These are phyloP conservation scores for Sarocladium brachiariae DNA, from an alignment of 2,329 filamentous ascomycete species.

Conservation along the genomic window DNA sequence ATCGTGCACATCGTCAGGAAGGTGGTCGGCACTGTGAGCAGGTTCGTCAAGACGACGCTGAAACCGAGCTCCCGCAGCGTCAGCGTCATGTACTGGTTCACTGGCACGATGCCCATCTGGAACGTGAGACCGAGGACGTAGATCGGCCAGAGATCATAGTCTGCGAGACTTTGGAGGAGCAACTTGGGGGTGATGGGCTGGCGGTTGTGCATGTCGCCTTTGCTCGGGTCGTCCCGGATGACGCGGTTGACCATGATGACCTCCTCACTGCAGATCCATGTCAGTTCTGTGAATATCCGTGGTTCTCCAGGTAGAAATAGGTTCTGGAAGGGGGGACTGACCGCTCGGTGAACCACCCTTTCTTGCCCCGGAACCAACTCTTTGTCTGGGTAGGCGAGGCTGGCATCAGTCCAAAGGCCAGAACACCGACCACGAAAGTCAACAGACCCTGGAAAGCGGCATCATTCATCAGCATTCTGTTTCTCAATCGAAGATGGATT, in stretches of 20 bases:
- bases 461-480: too few species aligned
- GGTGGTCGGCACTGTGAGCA: conserved; percentile 42
- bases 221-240: conserved; percentile 48
- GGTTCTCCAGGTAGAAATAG: neutral
- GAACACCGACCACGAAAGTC: conserved; percentile 20
- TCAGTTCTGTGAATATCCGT: neutral
- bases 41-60: conserved; percentile 18
- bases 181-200: conserved; percentile 38
- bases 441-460: conserved; percentile 17
- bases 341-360: conserved; percentile 21
- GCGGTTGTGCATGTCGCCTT: conserved; percentile 49
- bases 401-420: conserved; percentile 19
- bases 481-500: too few species aligned
- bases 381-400: conserved; percentile 35
- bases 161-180: conserved; percentile 40
- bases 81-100: conserved; percentile 20
- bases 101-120: conserved; percentile 18
- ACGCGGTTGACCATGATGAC: conserved; percentile 50
- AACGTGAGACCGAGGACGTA: conserved; percentile 35
- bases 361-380: conserved; percentile 43
- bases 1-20: conserved; percentile 21
- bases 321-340: neutral
- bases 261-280: conserved; percentile 31
- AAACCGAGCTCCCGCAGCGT: conserved; percentile 19
- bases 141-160: conserved; percentile 50